Evolutionary conservation across 2,329 filamentous ascomycete genomes (phyloP).

Genomic region (Venturia carpophila): DNA sequence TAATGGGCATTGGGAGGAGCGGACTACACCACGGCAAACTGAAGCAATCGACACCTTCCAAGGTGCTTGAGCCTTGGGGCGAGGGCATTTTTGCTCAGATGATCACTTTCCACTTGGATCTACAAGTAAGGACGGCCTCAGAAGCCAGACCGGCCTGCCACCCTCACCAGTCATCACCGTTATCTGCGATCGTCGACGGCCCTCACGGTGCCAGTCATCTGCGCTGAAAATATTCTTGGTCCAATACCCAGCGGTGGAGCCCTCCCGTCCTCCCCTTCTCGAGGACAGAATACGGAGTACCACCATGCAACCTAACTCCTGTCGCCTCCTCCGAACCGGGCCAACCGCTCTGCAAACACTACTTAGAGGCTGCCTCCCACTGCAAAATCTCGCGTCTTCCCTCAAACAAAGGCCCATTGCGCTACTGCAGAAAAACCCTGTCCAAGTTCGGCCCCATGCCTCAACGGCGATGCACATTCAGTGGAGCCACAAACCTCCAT

Average conservation of each 20-base stretch:
- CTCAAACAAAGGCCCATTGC: neutral
- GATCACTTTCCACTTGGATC: neutral
- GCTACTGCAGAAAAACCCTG: conserved; percentile 1
- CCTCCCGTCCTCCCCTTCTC: neutral
- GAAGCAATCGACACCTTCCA: too few relatives aligned
- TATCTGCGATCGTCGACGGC: conserved; percentile 5
- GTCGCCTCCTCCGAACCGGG: neutral
- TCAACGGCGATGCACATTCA: conserved; percentile 8
- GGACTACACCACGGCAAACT: too few relatives aligned
- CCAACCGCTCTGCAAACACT: neutral
- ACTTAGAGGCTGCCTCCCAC: neutral
- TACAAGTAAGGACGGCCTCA: neutral
- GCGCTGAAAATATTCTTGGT: neutral
- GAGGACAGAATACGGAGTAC: neutral
- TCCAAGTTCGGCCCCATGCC: conserved; percentile 1
- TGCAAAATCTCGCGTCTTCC: neutral
- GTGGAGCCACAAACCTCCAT: neutral
- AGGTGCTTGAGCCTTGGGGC: neutral
- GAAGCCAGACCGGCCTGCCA: neutral
- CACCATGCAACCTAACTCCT: neutral
- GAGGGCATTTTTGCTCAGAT: neutral
- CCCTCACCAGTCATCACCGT: neutral
- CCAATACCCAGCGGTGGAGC: neutral
- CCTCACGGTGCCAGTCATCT: neutral
- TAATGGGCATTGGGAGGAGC: too few relatives aligned